Evolutionary conservation across 1,284 basidiomycete species (phyloP).

Genomic region (Gomphus sp.): DNA sequence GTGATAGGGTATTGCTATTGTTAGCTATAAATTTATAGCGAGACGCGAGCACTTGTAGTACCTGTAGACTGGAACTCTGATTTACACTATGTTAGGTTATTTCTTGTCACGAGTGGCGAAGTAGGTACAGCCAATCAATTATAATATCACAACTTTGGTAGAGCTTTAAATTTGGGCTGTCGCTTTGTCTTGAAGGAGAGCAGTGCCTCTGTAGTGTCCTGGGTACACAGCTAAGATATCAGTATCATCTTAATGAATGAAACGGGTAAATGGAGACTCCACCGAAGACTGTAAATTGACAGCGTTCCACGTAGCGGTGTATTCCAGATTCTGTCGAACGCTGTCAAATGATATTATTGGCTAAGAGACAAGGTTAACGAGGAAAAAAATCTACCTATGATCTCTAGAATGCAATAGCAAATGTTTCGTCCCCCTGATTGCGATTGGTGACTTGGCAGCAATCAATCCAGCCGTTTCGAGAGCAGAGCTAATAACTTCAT

Average conservation of each 20-base stretch:
- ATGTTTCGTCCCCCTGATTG: slow-evolving; percentile 75
- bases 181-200: slow-evolving; percentile 29
- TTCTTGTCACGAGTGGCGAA: too few species aligned
- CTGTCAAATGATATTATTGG: slow-evolving; percentile 27
- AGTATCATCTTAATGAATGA: not conserved
- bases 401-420: slow-evolving; percentile 68
- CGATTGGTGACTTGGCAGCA: slow-evolving; percentile 75
- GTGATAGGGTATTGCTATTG: too few species aligned
- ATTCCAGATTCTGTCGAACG: slow-evolving; percentile 71
- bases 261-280: slow-evolving; percentile 12
- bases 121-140: too few species aligned
- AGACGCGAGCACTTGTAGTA: too few species aligned
- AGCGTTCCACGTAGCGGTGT: slow-evolving; percentile 74
- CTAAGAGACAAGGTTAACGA: not conserved
- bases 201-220: slow-evolving; percentile 32
- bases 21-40: too few species aligned
- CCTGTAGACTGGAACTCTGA: too few species aligned
- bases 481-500: slow-evolving; percentile 50
- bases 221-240: not conserved
- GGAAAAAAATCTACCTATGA: slow-evolving; percentile 27
- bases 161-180: slow-evolving; percentile 18
- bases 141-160: slow-evolving; percentile 14
- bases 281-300: slow-evolving; percentile 64
- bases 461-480: slow-evolving; percentile 60
- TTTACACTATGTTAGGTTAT: too few species aligned